Evolutionary conservation across 352 stramenopile genomes (phyloP).

Genomic region (Globisporangium ultimum): DNA sequence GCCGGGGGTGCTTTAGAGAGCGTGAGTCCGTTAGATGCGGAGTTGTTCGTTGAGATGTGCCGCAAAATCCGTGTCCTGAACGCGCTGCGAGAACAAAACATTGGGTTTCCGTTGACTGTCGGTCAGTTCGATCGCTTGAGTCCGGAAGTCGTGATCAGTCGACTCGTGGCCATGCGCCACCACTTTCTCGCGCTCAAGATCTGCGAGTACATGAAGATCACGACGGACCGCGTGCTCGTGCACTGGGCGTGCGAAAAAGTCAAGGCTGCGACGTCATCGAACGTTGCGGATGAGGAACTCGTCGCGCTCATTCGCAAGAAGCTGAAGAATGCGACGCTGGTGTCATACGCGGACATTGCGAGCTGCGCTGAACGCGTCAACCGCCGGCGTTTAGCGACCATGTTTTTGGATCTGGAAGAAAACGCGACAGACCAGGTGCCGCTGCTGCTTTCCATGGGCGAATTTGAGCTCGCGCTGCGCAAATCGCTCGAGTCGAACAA

Average conservation of each 20-base stretch:
- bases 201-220: slow-evolving; percentile 85
- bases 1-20: slow-evolving; percentile 17
- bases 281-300: slow-evolving; percentile 75
- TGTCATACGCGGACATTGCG: slow-evolving; percentile 82
- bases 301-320: slow-evolving; percentile 83
- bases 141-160: slow-evolving; percentile 83
- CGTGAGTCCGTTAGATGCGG: slow-evolving; percentile 46
- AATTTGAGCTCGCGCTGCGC: slow-evolving; percentile 87
- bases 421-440: slow-evolving; percentile 88
- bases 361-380: slow-evolving; percentile 80
- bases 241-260: slow-evolving; percentile 91
- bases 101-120: slow-evolving; percentile 82
- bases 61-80: slow-evolving; percentile 90
- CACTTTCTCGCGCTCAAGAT: slow-evolving; percentile 91
- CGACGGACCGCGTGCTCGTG: slow-evolving; percentile 87
- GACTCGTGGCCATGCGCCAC: slow-evolving; percentile 77
- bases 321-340: slow-evolving; percentile 74
- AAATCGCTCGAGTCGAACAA: slow-evolving; percentile 89
- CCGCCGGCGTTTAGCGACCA: slow-evolving; percentile 80
- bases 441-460: slow-evolving; percentile 87
- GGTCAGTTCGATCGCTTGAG: slow-evolving; percentile 81
- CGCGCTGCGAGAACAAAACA: slow-evolving; percentile 68
- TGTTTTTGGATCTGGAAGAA: slow-evolving; percentile 87
- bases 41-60: slow-evolving; percentile 88
- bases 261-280: slow-evolving; percentile 42